Evolutionary conservation across 2,329 filamentous ascomycete genomes (phyloP), one percentile per base, ranked within the genome.

Genomic region (Aspergillus floridensis): DNA sequence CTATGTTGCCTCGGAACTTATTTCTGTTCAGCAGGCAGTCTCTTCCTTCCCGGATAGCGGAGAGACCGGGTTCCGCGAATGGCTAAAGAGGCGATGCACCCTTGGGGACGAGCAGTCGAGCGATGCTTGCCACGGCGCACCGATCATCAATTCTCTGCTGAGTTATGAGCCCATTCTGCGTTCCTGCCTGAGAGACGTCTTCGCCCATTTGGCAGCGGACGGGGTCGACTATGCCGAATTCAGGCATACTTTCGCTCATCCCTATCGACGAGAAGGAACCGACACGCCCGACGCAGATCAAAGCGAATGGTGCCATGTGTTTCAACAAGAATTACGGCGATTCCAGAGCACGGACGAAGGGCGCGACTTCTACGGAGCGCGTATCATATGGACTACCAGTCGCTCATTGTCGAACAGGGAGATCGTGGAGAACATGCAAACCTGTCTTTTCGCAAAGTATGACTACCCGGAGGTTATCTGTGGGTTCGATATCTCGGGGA

Each of bases 121-220:
- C 24, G 93, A 95, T 70, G 96, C 97, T 76, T 79, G 78, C 53
- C 85, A 84, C 49, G 89, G 88, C 62, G 96, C 97, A 75, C 77
- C 82, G 2, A 84, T 93, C 4, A 82, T 93, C 49, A 85, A 85
- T 46, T 88, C 86, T 16, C 84, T 96, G 54, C 82, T 96, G 52
- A 90, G 89, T 76, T 96, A 97, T 76, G 93, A 97, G 76, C 93
- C 93, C 14, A 91, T 98, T 63, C 93, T 91, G 77, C 86, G 92
- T 24, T 80, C 81, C 19, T 96, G 92, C 69, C 78, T 97, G 61
- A 86, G 84, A 29, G 83, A 85, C 22, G 81, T 97, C 67, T 85
- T 96, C 74, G 79, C 79, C 52, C 82, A 88, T 51, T 80, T 97
- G 22, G 81, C 88, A n/a, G 85, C 85, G 4, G 93, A 99, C 72